These are phyloP conservation scores for Acanthamoeba royreba DNA, from an alignment of 208 protist species.

Conservation along the genomic window DNA sequence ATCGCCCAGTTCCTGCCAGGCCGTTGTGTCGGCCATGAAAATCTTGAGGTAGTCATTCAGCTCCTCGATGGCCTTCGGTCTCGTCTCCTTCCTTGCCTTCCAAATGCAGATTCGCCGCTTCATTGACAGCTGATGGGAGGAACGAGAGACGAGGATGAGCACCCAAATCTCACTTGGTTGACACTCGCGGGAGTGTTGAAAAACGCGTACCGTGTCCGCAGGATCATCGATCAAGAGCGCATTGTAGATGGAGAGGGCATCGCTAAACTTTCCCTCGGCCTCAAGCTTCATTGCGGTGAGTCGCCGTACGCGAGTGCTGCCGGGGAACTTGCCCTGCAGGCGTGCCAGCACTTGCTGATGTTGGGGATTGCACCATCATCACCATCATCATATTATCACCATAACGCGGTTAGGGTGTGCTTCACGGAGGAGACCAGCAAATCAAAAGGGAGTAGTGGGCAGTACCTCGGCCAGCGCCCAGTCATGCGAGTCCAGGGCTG, in stretches of 20 bases:
- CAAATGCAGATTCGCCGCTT: neutral
- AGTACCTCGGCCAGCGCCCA: neutral
- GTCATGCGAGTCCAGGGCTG: neutral
- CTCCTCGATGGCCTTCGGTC: neutral
- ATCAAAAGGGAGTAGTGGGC: neutral
- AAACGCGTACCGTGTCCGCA: neutral
- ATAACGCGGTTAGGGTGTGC: too few relatives aligned
- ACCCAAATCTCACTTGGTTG: neutral
- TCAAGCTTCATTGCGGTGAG: neutral
- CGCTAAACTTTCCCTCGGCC: neutral
- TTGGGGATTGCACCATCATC: neutral
- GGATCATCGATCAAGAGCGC: constrained; percentile 5
- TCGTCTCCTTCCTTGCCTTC: neutral
- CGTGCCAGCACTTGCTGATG: neutral
- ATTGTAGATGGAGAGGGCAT: neutral
- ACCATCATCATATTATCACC: neutral
- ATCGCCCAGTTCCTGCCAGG: constrained; percentile 43
- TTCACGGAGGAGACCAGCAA: too few relatives aligned
- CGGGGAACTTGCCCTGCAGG: neutral
- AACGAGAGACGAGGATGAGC: neutral
- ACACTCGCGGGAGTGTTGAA: neutral
- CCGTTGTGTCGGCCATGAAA: constrained; percentile 37
- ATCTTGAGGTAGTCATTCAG: constrained; percentile 41
- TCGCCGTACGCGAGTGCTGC: neutral
- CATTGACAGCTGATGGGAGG: neutral